Base-by-base conservation (phyloP, 2,329 filamentous ascomycete species). In the Exophiala mesophila region DNA sequence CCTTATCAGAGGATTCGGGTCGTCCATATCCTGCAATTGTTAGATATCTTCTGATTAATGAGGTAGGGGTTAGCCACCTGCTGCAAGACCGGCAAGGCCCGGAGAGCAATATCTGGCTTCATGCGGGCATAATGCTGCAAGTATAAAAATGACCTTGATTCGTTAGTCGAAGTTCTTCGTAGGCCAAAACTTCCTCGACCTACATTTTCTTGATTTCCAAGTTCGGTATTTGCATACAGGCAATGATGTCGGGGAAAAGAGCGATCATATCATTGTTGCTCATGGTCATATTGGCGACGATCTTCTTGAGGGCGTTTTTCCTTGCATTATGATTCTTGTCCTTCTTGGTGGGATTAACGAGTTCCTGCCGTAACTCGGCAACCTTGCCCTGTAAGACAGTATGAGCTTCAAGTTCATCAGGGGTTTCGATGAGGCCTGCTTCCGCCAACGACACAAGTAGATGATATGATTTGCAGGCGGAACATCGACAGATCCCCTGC, bases 201-300 rank as follows among this genome's bases (percentile, higher is more conserved):
- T 72, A 96, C 92, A 98, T 98, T 76, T 98, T 98, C 78, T 98
- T 98, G 69, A 98, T 96, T 68, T 98, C 92, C 63, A 98, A 71
- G 58, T 85, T 94, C 39, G 83, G 84, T 50, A 98, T 86, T 57
- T 86, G 81, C 92, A 98, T 98, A 73, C 90, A 97, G 50, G 75
- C 82, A 56, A 98, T 86, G 47, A 98, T 85, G 62, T 98, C 92
- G 13, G 90, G 88, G 57, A 98, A 98, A 39, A 98, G 73, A 28
- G 88, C 88, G 41, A 97, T 85, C 92, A 98, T 98, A 66, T 98
- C 92, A 62, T 97, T 98, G 70, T 98, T 98, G 78, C 90, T 97
- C 92, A 98, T 98, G 53, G 92, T 98, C 92, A 98, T 98, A 64
- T 98, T 98, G 63, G 92, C 92, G 57, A 98, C 92, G 56, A 98